Base-by-base conservation (phyloP, 2,329 filamentous ascomycete species). In the Trichoderma sp. region DNA sequence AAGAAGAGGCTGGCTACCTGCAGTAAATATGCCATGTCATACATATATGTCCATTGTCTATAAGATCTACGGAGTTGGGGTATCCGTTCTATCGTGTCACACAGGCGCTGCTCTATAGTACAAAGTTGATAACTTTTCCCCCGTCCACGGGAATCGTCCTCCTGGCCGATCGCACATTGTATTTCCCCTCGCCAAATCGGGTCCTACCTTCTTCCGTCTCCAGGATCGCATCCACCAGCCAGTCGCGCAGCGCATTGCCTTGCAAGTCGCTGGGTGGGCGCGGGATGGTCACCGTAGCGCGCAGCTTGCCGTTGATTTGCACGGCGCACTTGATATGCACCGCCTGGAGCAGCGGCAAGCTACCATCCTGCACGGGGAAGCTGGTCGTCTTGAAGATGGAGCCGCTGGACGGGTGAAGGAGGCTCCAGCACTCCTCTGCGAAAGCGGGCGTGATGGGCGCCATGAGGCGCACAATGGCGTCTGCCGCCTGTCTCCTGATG, bases 381-480 rank as follows among this genome's bases (percentile, higher is more conserved):
- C 82, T 81, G 1, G 89, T 87, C 56, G 82, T 79, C n/a, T 65
- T 73, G 78, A 88, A 88, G 74, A 88, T 83, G 41, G 87, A 87
- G 3, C 78, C 79, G 1, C 79, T 65, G 0, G 78, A 77, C 2
- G 85, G 83, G 66, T 85, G 81, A 4, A 95, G 86, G 2, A 89
- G 80, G 77, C 89, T 87, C 94, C 94, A 97, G 82, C 91, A 94
- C 84, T 97, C 94, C 79, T 96, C 94, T 1, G 94, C 89, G 76
- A 97, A 91, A 0, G 93, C 94, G 0, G 95, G 95, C 0, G 93
- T 91, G 71, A 97, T 91, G 4, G 95, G 95, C 0, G 94, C 93
- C 79, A 95, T 86, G 85, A 97, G 90, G 67, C 91, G 90, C 56
- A 96, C 82, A 9, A 97, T 88, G 4, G 87, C 85, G 1, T 87